Evolutionary conservation across 495 filamentous ascomycete species (phyloP).

Genomic region (Immersiella caudata): DNA sequence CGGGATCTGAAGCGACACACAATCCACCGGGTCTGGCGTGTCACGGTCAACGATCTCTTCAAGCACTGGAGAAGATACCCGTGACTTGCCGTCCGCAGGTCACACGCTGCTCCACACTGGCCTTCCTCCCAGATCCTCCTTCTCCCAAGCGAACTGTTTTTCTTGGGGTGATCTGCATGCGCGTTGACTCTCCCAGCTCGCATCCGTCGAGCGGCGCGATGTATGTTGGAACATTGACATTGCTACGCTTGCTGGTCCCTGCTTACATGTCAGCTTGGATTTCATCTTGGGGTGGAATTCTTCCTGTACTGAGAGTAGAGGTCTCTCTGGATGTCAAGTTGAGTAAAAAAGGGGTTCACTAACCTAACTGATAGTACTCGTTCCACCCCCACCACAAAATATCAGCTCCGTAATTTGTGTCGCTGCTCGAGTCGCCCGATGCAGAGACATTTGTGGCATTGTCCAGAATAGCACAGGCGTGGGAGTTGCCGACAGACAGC

Average conservation of each 20-base stretch:
- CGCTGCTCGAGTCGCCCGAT: conserved; percentile 54
- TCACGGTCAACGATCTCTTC: not conserved
- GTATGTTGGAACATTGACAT: conserved; percentile 70
- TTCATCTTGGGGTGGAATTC: too few relatives aligned
- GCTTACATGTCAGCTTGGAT: too few relatives aligned
- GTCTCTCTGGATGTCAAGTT: too few relatives aligned
- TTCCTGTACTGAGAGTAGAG: too few relatives aligned
- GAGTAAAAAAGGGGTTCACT: too few relatives aligned
- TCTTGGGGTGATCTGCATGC: conserved; percentile 84
- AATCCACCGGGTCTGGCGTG: not conserved
- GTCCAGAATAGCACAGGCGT: conserved; percentile 77
- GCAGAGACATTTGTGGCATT: conserved; percentile 70
- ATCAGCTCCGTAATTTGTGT: conserved; percentile 83
- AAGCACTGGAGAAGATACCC: conserved; percentile 67
- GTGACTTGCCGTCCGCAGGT: conserved; percentile 85
- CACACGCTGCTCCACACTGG: conserved; percentile 81
- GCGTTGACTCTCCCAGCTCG: conserved; percentile 59
- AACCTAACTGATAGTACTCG: conserved; percentile 81
- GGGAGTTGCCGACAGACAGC: conserved; percentile 74
- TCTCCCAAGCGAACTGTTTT: conserved; percentile 65
- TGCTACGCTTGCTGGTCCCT: conserved; percentile 82
- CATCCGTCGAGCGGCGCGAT: conserved; percentile 72
- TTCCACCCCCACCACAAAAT: conserved; percentile 93
- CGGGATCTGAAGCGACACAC: not conserved
- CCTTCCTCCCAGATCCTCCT: conserved; percentile 65